These are phyloP conservation scores for Fusarium coicis DNA, from an alignment of 2,329 filamentous ascomycete genomes.

Conservation along the genomic window DNA sequence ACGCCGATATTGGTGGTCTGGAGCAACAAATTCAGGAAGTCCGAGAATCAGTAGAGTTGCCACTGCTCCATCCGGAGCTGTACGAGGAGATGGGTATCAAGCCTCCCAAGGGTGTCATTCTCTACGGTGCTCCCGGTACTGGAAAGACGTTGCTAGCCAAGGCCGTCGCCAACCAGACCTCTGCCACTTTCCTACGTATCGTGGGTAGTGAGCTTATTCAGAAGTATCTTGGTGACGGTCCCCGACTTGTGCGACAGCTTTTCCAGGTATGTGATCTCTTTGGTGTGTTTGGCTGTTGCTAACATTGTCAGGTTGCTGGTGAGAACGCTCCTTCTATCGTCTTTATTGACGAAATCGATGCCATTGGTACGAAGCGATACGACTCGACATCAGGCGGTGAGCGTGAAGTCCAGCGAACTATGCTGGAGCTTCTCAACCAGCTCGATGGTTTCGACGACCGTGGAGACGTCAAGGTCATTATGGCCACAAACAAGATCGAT, in stretches of 20 bases:
- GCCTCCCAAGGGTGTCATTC: conserved; percentile 98
- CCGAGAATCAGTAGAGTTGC: conserved; percentile 94
- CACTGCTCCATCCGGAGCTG: conserved; percentile 92
- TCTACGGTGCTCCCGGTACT: conserved; percentile 96
- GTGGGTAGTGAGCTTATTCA: conserved; percentile 98
- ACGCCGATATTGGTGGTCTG: conserved; percentile 96
- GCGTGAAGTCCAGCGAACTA: conserved; percentile 96
- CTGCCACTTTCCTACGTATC: conserved; percentile 96
- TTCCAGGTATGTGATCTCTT: conserved; percentile 72
- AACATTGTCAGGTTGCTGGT: conserved; percentile 75
- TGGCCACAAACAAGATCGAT: conserved; percentile 99
- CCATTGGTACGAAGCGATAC: conserved; percentile 98
- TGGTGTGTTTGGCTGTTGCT: not conserved
- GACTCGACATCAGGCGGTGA: conserved; percentile 97
- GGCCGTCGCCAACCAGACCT: conserved; percentile 98
- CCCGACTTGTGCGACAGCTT: conserved; percentile 92
- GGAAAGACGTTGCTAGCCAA: conserved; percentile 97
- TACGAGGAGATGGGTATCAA: conserved; percentile 99
- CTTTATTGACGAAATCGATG: conserved; percentile 99
- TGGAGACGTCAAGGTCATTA: conserved; percentile 98
- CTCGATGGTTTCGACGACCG: conserved; percentile 98
- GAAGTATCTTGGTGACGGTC: conserved; percentile 97
- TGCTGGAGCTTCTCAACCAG: conserved; percentile 98
- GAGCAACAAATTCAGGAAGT: conserved; percentile 98
- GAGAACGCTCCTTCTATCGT: conserved; percentile 98